Evolutionary conservation across 2,329 filamentous ascomycete species (phyloP), one percentile per base, ranked within the genome.

Genomic region (Piedraia hortae): DNA sequence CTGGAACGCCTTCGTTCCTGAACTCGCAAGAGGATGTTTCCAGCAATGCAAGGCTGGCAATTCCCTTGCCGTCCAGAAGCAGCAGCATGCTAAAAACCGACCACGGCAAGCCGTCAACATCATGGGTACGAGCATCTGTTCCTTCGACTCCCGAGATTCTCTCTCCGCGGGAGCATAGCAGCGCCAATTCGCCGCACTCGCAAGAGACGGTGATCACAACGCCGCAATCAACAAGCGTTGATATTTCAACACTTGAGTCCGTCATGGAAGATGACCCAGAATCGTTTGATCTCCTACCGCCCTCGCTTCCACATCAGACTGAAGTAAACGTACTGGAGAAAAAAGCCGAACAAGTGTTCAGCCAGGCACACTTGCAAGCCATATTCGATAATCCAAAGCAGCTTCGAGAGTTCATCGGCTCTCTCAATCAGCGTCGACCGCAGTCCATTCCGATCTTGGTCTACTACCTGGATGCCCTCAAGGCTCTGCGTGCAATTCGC

Each of bases 391-490:
- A 73, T 25, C 59, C 65, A 0, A 46, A 56, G 4, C 53, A 67
- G 11, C 48, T 75, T 1, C 50, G 63, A 22, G 56, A 54, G 19
- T 78, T 78, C 38, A 69, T 62, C 2, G 53, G 59, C 3, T 80
- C 72, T 33, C 47, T 78, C 3, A 57, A 58, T 26, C 41, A 49
- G 4, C 49, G 56, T 19, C 53, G 66, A 19, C 61, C 65, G 4
- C 46, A 55, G 10, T 73, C 69, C 1, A 49, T 73, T 2, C 59
- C 67, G 0, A 45, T 71, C 5, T 44, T 78, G 8, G 58, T 65
- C 12, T 73, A 75, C 46, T 75, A 75, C 31, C 51, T 77, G 2
- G 66, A 74, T 32, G 58, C 67, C 0, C 42, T 64, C 26, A 80
- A 78, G 36, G 69, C 70, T 1, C 42, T 74, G 7, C 60, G 62